These are phyloP conservation scores for Sphagnum contortum DNA, from an alignment of 225 moss, liverwort and hornwort species.

Conservation along the genomic window DNA sequence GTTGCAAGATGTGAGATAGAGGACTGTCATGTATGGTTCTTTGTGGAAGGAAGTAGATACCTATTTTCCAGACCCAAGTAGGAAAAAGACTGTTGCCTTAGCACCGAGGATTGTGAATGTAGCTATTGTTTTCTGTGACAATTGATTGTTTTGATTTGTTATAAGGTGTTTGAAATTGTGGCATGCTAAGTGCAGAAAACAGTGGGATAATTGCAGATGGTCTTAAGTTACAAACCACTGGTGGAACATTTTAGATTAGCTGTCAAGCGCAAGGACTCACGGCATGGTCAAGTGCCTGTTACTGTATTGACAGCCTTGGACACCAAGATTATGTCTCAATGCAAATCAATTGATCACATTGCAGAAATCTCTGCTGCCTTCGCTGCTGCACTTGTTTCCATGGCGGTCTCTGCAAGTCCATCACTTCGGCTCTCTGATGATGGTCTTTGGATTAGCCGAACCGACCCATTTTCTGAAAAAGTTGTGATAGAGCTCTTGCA, in stretches of 20 bases:
- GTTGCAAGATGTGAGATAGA: no score
- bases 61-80: no score
- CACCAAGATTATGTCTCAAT: constrained; percentile 72
- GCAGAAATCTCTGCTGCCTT: constrained; percentile 71
- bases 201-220: constrained; percentile 46
- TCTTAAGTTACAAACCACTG: constrained; percentile 61
- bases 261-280: constrained; percentile 40
- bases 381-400: constrained; percentile 66
- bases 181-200: background rate
- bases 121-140: no score
- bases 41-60: no score
- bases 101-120: no score
- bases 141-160: no score
- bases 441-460: constrained; percentile 62
- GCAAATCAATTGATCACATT: constrained; percentile 62
- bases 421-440: constrained; percentile 48
- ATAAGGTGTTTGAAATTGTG: no score
- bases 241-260: constrained; percentile 82
- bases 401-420: constrained; percentile 60
- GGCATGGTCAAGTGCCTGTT: constrained; percentile 65
- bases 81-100: no score
- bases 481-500: constrained; percentile 35
- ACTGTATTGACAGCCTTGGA: constrained; percentile 67
- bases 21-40: no score
- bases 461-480: constrained; percentile 42